Base-by-base conservation (phyloP, 1,284 basidiomycete genomes). In the Ceratobasidium sp. region DNA sequence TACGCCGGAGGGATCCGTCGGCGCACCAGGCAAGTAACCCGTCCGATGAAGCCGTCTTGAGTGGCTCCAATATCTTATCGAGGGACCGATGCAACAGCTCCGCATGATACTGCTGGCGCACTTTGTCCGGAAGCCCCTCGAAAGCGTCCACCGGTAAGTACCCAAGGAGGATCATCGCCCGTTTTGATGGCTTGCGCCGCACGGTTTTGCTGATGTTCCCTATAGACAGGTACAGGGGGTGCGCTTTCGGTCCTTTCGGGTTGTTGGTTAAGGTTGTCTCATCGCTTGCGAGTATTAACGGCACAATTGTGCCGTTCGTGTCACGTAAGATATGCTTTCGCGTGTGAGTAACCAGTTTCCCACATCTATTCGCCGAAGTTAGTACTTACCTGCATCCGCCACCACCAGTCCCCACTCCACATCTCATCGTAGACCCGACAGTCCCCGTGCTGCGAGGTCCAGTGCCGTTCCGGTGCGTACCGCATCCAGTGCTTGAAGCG, bases 191-290 rank as follows among this genome's bases (percentile, higher is more conserved):
- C 59, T 75, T 43, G 19, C 74, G 46, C 39, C 46, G 48, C 6
- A 69, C n/a, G 11, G 4, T n/a, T 29, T 75, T 75, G 31, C 53
- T 59, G 39, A 75, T 69, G n/a, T 72, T 72, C 16, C 74, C 66
- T 8, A 75, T 59, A 19, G 53, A 19, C 24, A 69, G 51, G 24
- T 54, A 54, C 14, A 54, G 24, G 3, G 51, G 51, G 16, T 54
- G 24, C 51, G 6, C 51, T 16, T 54, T 54, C 7, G 24, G 3
- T 1, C 51, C 24, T 11, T 29, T 3, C 22, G 16, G 29, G 51
- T 54, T 54, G 24, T 54, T 54, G 2, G 24, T 16, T 29, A 54
- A 1, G 1, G 22, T 29, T 29, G 51, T 54, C 29, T 54, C 24
- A 29, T 54, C 24, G 7, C 24, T 1, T 8, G 24, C 8, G 51